Evolutionary conservation across 2,329 filamentous ascomycete species (phyloP).

Genomic region (Microsporum audouinii): DNA sequence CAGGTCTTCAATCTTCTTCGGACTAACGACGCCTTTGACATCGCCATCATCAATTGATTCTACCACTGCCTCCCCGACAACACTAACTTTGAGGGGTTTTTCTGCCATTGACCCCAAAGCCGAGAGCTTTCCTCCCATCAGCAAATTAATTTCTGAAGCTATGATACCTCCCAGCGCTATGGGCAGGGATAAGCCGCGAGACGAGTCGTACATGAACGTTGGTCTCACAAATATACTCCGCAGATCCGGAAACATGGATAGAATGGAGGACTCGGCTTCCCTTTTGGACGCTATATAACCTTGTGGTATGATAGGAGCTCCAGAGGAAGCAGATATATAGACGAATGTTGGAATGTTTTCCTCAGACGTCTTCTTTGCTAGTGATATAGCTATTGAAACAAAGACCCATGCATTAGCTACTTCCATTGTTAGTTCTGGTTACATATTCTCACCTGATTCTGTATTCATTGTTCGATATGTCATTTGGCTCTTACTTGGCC

Average conservation of each 20-base stretch:
- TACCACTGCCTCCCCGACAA: constrained; percentile 79
- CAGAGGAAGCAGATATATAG: constrained; percentile 80
- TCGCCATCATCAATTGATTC: constrained; percentile 68
- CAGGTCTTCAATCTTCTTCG: constrained; percentile 67
- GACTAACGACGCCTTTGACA: constrained; percentile 64
- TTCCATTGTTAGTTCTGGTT: neutral
- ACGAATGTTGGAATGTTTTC: constrained; percentile 60
- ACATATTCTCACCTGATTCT: constrained; percentile 46
- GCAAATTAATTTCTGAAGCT: constrained; percentile 62
- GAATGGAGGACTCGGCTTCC: constrained; percentile 70
- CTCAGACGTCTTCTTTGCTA: constrained; percentile 63
- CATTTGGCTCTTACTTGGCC: constrained; percentile 42
- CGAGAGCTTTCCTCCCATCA: constrained; percentile 64
- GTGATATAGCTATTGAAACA: constrained; percentile 54
- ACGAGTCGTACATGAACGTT: constrained; percentile 80
- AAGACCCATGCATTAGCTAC: constrained; percentile 4
- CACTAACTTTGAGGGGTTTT: constrained; percentile 78
- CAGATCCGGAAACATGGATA: constrained; percentile 60
- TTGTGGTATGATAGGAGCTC: constrained; percentile 69
- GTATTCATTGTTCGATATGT: constrained; percentile 98
- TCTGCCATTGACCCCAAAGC: constrained; percentile 72
- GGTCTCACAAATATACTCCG: constrained; percentile 72
- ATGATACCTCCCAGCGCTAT: constrained; percentile 67
- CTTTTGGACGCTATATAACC: constrained; percentile 88
- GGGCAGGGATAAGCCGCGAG: constrained; percentile 68